Evolutionary conservation across 2,329 filamentous ascomycete species (phyloP), one percentile per base, ranked within the genome.

Genomic region (Talaromyces pinophilus): DNA sequence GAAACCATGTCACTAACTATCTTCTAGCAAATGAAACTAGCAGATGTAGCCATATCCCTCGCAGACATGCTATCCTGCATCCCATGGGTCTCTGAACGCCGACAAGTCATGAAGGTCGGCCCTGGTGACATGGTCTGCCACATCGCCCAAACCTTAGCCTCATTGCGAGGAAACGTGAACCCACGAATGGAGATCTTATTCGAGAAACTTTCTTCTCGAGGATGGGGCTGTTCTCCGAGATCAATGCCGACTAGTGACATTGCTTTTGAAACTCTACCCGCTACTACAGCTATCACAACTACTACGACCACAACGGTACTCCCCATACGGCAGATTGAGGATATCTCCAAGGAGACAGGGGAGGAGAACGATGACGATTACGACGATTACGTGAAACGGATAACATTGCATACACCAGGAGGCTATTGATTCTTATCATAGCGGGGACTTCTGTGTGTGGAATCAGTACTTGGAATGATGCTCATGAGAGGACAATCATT

Each of bases 101-200:
- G 59, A 38, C 65, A 63, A 60, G 44, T 52, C 28, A 67, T 67
- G 65, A 62, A 59, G 48, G 40, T 67, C 40, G 65, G 65, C 3
- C 65, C 65, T 2, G 59, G 54, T 22, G 65, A 67, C 22, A 67
- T 67, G 60, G 60, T 67, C 17, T 62, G 60, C 15, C 60, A 63
- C 38, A 63, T 67, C 28, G 65, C 65, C 4, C 7, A 63, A 15
- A 50, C 63, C 30, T 42, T 67, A 7, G 65, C 65, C 25, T 67
- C 65, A 30, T 48, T 67, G 19, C 54, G 65, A 33, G 65, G 65
- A 30, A 67, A 67, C 19, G 48, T 67, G n/a, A 67, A 67, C 11
- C 65, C 65, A 3, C 28, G 65, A 42, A 63, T 67, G 65, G 65
- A 67, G n/a, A 67, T 67, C 15, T 25, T 67, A 35, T 59, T 67